Evolutionary conservation across 345 rosid genomes (phyloP).

Genomic region (Hibiscus mutabilis): DNA sequence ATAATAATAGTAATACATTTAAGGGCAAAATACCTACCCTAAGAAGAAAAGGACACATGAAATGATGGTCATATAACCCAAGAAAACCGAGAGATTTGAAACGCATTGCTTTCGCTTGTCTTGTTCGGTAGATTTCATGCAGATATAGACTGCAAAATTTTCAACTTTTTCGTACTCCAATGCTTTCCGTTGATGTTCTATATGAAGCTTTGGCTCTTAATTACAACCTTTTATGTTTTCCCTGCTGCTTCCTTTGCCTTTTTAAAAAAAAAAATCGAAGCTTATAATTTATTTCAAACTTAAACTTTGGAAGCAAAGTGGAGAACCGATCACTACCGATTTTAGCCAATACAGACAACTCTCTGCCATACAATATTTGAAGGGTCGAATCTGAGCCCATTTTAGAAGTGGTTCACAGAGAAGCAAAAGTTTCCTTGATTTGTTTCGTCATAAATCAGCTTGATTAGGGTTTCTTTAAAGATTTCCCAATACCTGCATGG

Average conservation of each 20-base stretch:
- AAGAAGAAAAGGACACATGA: background rate
- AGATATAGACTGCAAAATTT: background rate
- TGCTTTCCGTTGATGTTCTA: background rate
- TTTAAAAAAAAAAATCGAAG: background rate
- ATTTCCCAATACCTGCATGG: background rate
- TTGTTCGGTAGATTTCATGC: background rate
- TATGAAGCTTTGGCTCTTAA: too few species aligned
- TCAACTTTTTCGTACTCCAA: background rate
- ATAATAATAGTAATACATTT: background rate
- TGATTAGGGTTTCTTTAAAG: background rate
- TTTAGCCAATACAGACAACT: background rate
- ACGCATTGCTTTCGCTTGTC: conserved; percentile 1
- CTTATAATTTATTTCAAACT: background rate
- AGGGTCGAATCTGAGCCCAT: conserved; percentile 1
- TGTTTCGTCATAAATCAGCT: background rate
- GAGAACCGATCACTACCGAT: background rate
- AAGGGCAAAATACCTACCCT: background rate
- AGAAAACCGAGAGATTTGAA: background rate
- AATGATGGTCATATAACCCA: background rate
- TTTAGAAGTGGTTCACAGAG: background rate
- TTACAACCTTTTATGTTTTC: too few species aligned
- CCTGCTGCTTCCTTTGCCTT: too few species aligned
- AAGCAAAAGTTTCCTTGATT: background rate
- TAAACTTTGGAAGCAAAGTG: background rate
- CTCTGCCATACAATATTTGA: background rate